Evolutionary conservation across 2,329 filamentous ascomycete genomes (phyloP).

Genomic region (Aspergillus vadensis): DNA sequence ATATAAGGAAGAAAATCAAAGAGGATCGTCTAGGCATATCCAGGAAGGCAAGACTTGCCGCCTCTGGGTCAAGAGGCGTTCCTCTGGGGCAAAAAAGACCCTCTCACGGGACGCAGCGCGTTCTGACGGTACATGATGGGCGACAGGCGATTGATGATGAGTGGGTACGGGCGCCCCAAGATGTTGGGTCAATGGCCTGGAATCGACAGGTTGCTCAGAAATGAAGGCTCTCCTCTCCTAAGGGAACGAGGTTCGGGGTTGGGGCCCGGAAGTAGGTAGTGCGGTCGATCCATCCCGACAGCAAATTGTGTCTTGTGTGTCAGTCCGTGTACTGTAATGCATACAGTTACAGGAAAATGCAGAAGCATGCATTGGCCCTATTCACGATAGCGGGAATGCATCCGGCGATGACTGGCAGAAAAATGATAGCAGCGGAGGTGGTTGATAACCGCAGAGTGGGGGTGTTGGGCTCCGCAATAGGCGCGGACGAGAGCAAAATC

Average conservation of each 20-base stretch:
- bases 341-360: constrained; percentile 18
- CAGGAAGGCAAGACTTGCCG: constrained; percentile 15
- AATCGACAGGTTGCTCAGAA: constrained; percentile 20
- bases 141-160: constrained; percentile 20
- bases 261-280: constrained; percentile 22
- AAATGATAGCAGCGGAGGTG: constrained; percentile 19
- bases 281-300: constrained; percentile 25
- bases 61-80: constrained; percentile 12
- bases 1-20: background rate
- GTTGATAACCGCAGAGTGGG: constrained; percentile 28
- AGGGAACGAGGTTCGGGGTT: constrained; percentile 22
- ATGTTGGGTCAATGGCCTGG: constrained; percentile 25
- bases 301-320: constrained; percentile 15
- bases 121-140: constrained; percentile 22
- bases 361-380: constrained; percentile 25
- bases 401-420: constrained; percentile 27
- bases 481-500: constrained; percentile 25
- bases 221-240: constrained; percentile 6
- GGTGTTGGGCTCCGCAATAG: constrained; percentile 24
- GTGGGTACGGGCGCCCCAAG: constrained; percentile 23
- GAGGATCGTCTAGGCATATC: background rate
- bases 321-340: constrained; percentile 14
- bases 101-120: constrained; percentile 21
- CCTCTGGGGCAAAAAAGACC: constrained; percentile 13
- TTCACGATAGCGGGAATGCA: constrained; percentile 26